Evolutionary conservation across 2,329 filamentous ascomycete species (phyloP).

Genomic region (Teratosphaeria viscida): DNA sequence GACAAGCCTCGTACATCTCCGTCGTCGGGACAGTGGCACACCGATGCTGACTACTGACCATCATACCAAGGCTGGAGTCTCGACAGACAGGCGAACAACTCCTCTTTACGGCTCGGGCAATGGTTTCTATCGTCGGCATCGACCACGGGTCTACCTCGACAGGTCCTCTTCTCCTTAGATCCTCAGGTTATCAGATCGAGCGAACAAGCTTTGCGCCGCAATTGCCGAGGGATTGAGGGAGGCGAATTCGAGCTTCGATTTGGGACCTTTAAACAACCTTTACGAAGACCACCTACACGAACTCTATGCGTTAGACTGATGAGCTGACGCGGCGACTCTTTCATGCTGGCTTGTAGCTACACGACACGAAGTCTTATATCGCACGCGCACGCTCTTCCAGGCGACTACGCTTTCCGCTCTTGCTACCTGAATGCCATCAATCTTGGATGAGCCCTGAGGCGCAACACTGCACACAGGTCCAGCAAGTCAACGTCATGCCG

Average conservation of each 20-base stretch:
- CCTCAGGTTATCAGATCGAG: neutral
- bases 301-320: neutral
- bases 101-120: neutral
- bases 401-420: neutral
- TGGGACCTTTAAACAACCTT: neutral
- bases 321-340: neutral
- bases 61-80: neutral
- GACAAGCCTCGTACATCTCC: neutral
- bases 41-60: neutral
- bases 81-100: neutral
- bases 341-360: neutral
- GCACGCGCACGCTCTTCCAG: too few relatives aligned
- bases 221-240: neutral
- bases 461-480: neutral
- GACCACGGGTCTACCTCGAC: neutral
- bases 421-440: neutral
- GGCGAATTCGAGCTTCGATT: neutral
- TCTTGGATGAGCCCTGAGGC: neutral
- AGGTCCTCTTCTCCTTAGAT: neutral
- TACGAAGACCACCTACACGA: neutral
- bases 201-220: neutral
- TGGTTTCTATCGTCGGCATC: neutral
- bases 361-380: too few relatives aligned
- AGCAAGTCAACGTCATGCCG: neutral
- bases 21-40: neutral